Evolutionary conservation across 345 rosid species (phyloP), one percentile per base, ranked within the genome.

Genomic region (Syzygium jambos): DNA sequence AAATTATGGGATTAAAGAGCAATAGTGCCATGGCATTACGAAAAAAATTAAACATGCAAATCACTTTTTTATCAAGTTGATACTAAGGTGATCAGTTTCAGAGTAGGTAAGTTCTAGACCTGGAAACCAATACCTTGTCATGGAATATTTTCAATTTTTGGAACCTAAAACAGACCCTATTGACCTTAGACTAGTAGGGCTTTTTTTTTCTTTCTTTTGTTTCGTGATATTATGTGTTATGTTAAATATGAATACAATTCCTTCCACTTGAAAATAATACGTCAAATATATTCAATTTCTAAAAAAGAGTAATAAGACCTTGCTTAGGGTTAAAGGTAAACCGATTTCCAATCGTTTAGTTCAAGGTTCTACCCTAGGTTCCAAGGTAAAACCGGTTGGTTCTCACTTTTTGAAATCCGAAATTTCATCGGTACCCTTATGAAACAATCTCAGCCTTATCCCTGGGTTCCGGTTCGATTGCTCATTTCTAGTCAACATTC

Each of bases 381-480:
- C 5, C 5, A 27, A 9, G 2, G 63, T 23, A 4, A 11, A 25
- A 25, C 1, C 12, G 23, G 8, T 8, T 11, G 14, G 5, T 57
- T 57, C 6, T 57, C 5, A 23, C 1, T 3, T 9, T 16, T 68
- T 68, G 41, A 5, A 19, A 9, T 5, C 0, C 1, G 7, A 17
- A 73, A 73, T 0, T 34, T 0, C 7, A 73, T 7, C 11, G 11
- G 1, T 73, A 1, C 3, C 6, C 12, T 4, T 30, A 9, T 65
- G 43, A 30, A 68, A 43, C 11, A 8, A 30, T 68, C 23, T 65
- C 5, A 1, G 41, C 0, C 11, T 1, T 0, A 10, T 65, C 10
- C 1, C 10, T 9, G 1, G 10, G 0, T 68, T 34, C 0, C 0
- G 7, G 25, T 68, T 9, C 1, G 2, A 0, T 19, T 0, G 2